A percentile compares a stretch with the other conserved stretches of the same genome.
phyloP scores from a whole-genome alignment of 2,329 filamentous ascomycete genomes.

The Sarocladium kiliense region DNA sequence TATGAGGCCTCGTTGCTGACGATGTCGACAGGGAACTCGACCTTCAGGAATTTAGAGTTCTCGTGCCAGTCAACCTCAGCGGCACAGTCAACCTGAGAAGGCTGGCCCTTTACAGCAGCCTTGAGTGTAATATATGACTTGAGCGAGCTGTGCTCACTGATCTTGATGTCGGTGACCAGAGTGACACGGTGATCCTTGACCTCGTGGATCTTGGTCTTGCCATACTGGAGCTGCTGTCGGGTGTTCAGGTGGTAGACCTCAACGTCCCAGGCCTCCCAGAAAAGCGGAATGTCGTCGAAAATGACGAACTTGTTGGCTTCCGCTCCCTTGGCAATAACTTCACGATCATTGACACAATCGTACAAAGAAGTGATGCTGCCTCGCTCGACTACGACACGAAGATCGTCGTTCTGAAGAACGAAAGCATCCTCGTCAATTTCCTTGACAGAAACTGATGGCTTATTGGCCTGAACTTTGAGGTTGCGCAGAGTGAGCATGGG shows the following conservation, averaged over 20 bases:
- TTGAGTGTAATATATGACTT: slow-evolving; percentile 80
- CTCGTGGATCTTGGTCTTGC: slow-evolving; percentile 67
- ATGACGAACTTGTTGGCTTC: slow-evolving; percentile 91
- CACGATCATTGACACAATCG: slow-evolving; percentile 67
- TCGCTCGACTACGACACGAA: slow-evolving; percentile 65
- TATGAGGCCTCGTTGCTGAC: slow-evolving; percentile 90
- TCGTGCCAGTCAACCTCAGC: slow-evolving; percentile 96
- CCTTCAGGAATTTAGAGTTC: slow-evolving; percentile 96
- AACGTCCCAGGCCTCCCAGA: slow-evolving; percentile 98
- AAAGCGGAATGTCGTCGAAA: slow-evolving; percentile 94
- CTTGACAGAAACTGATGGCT: slow-evolving; percentile 46
- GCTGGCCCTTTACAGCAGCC: slow-evolving; percentile 55
- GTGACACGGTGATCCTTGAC: slow-evolving; percentile 71
- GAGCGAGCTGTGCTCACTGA: slow-evolving; percentile 81
- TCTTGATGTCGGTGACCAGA: slow-evolving; percentile 76
- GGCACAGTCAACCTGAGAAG: slow-evolving; percentile 68
- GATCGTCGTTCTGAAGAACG: slow-evolving; percentile 72
- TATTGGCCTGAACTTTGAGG: slow-evolving; percentile 39
- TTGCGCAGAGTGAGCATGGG: slow-evolving; percentile 45
- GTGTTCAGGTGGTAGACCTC: slow-evolving; percentile 94
- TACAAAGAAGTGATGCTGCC: slow-evolving; percentile 82
- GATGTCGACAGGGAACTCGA: slow-evolving; percentile 93
- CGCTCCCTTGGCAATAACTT: slow-evolving; percentile 66
- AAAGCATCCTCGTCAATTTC: slow-evolving; percentile 59
- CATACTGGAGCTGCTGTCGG: slow-evolving; percentile 66